Evolutionary conservation across 2,329 filamentous ascomycete genomes (phyloP).

Genomic region (Pseudocercospora eumusae): DNA sequence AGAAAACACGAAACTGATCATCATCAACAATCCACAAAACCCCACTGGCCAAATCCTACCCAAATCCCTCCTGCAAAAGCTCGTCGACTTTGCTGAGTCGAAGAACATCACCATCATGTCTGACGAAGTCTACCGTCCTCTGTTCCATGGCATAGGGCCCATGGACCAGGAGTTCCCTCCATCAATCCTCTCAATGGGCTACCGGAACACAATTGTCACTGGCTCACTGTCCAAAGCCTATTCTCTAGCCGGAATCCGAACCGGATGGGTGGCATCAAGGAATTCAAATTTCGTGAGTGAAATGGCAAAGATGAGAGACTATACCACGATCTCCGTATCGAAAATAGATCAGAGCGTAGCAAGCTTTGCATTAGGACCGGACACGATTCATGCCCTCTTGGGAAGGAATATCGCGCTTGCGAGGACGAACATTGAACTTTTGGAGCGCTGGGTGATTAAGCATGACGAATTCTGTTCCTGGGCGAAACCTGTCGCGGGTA

Average conservation of each 20-base stretch:
- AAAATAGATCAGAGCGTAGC: conserved; percentile 78
- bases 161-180: conserved; percentile 60
- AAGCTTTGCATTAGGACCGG: conserved; percentile 67
- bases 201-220: conserved; percentile 69
- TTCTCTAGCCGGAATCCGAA: conserved; percentile 74
- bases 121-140: conserved; percentile 81
- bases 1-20: conserved; percentile 69
- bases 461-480: conserved; percentile 67
- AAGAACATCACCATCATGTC: conserved; percentile 67
- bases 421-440: conserved; percentile 64
- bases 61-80: conserved; percentile 58
- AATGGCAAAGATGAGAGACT: conserved; percentile 68
- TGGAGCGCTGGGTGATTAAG: conserved; percentile 68
- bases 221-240: conserved; percentile 86
- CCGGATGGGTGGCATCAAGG: conserved; percentile 79
- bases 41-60: conserved; percentile 73
- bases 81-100: conserved; percentile 64
- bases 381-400: conserved; percentile 65
- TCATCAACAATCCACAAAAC: conserved; percentile 78
- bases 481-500: conserved; percentile 75
- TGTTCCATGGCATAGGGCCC: conserved; percentile 70
- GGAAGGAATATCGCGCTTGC: conserved; percentile 67
- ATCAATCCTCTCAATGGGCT: conserved; percentile 70
- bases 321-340: conserved; percentile 85
- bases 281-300: conserved; percentile 62